These are phyloP conservation scores for Pestalotiopsis sp. DNA, from an alignment of 2,329 filamentous ascomycete species.

Conservation along the genomic window DNA sequence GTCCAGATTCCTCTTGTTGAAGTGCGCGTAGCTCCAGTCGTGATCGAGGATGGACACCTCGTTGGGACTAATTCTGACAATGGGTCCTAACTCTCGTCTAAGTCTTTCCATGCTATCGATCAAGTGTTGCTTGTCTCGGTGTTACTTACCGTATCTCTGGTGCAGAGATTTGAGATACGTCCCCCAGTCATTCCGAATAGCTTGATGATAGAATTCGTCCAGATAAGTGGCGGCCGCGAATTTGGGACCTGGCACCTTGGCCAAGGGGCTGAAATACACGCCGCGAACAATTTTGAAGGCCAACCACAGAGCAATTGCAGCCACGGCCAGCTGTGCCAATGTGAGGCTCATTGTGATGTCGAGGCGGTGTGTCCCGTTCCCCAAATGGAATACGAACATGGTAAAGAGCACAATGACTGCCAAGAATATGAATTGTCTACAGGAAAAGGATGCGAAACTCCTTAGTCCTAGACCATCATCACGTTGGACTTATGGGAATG, in stretches of 20 bases:
- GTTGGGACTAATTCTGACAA: slow-evolving; percentile 1
- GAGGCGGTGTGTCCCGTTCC: neutral
- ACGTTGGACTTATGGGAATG: too few relatives aligned
- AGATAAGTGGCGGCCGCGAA: neutral
- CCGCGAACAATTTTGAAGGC: neutral
- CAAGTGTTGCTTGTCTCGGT: neutral
- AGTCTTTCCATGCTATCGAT: neutral
- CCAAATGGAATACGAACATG: neutral
- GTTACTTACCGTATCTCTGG: neutral
- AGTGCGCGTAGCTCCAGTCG: neutral
- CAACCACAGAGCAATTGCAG: neutral
- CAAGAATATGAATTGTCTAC: too few relatives aligned
- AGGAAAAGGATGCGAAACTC: too few relatives aligned
- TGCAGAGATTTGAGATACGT: slow-evolving; percentile 8
- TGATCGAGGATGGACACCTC: slow-evolving; percentile 10
- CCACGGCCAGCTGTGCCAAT: neutral
- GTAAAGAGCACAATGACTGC: too few relatives aligned
- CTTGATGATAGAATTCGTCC: slow-evolving; percentile 2
- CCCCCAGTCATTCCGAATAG: slow-evolving; percentile 3
- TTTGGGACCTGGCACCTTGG: neutral
- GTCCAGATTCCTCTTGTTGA: slow-evolving; percentile 7
- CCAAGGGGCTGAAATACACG: neutral
- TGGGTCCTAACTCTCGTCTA: neutral
- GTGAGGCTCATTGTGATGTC: neutral
- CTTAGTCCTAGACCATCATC: too few relatives aligned